Evolutionary conservation across 2,329 filamentous ascomycete species (phyloP), one percentile per base, ranked within the genome.

Genomic region (Alternaria panax): DNA sequence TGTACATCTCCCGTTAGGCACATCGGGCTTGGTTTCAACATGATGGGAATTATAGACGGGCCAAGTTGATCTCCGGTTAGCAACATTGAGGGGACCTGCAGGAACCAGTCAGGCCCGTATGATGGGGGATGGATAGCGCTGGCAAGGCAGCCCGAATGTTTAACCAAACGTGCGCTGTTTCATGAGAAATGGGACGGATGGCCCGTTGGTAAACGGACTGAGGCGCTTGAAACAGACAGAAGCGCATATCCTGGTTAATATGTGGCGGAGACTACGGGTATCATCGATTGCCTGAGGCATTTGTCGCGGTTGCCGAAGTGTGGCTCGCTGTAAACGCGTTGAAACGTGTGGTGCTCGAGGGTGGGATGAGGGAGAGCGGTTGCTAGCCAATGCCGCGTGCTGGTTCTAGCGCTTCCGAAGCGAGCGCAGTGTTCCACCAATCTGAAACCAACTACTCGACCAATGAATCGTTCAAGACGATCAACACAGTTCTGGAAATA

Each of bases 151-250:
- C 47, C 53, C 58, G 41, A 36, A 55, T 61, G 66, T 70, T 70
- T 69, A 62, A 70, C 62, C 56, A 67, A 54, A 62, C 61, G 30
- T 28, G 52, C 45, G 52, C 51, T 67, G 72, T 75, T 75, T 75
- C 71, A 73, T 57, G 65, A 67, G 70, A 63, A 73, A 73, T 70
- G 61, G 60, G 50, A 67, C 59, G 66, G 66, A 66, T 62, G 57
- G 60, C 50, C 61, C 52, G 59, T 48, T 60, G 59, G 58, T 43
- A 52, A 59, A 32, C 59, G 56, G 54, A 53, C 52, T 47, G 59
- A 66, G 62, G 64, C 54, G 68, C 57, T 54, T 72, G 68, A 73
- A 73, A 70, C 71, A 64, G 60, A 47, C 51, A 66, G 58, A 55
- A 53, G 42, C 36, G 51, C 43, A 36, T 32, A 68, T 62, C 59